These are phyloP conservation scores for Protea cynaroides DNA, from an alignment of 164 flowering plant species.

Conservation along the genomic window DNA sequence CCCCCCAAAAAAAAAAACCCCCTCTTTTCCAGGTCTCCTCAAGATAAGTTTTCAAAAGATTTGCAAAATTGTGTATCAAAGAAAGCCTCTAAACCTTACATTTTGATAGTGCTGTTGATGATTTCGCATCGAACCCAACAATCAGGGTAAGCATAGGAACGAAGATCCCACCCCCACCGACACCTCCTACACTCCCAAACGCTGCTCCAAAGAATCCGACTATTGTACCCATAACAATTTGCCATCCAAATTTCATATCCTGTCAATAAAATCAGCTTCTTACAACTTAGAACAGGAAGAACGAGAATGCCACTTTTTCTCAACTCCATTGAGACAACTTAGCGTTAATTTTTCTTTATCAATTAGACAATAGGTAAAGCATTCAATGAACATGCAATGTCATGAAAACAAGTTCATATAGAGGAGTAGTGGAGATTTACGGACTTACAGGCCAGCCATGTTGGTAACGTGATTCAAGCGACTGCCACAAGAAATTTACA, in stretches of 20 bases:
- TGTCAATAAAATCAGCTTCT: conserved; percentile 21
- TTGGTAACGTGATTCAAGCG: conserved; percentile 52
- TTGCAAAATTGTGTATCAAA: not conserved
- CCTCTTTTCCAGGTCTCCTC: not conserved
- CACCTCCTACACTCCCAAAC: conserved; percentile 32
- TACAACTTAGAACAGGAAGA: not conserved
- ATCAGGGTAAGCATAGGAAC: conserved; percentile 45
- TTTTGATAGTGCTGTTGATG: conserved; percentile 26
- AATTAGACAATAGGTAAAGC: too few relatives aligned
- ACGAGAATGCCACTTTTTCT: not conserved
- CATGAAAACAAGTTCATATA: not conserved
- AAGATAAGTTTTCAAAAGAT: not conserved
- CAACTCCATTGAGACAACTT: too few relatives aligned
- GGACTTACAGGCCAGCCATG: conserved; percentile 94
- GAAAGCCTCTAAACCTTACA: not conserved
- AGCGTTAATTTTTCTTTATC: too few relatives aligned
- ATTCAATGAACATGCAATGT: not conserved
- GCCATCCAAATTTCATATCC: conserved; percentile 41
- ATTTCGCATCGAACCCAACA: conserved; percentile 41
- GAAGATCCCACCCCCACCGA: conserved; percentile 31
- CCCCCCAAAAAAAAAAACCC: too few relatives aligned
- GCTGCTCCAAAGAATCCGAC: conserved; percentile 44
- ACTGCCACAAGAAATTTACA: conserved; percentile 65
- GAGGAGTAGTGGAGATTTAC: not conserved
- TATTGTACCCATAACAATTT: conserved; percentile 26